Evolutionary conservation across 1,284 basidiomycete genomes (phyloP).

Genomic region (Pyrrhoderma lamaoense): DNA sequence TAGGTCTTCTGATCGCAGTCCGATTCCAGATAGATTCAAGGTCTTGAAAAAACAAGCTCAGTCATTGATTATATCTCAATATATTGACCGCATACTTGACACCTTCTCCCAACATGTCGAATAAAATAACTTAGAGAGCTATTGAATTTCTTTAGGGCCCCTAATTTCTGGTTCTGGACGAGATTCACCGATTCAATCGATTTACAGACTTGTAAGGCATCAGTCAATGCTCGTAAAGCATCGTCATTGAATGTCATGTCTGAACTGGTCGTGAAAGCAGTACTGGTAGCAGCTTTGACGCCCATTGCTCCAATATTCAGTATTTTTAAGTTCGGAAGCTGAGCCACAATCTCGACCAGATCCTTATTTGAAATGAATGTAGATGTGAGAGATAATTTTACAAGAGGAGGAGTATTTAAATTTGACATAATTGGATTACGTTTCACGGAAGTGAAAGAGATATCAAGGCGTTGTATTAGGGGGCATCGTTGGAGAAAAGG

Average conservation of each 20-base stretch:
- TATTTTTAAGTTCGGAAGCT: constrained; percentile 36
- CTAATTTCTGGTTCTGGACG: constrained; percentile 56
- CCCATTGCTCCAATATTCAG: constrained; percentile 59
- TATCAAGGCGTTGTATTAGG: constrained; percentile 45
- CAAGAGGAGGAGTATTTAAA: constrained; percentile 25
- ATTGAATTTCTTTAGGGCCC: constrained; percentile 22
- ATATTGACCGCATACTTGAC: constrained; percentile 47
- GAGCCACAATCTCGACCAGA: constrained; percentile 34
- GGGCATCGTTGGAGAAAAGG: constrained; percentile 41
- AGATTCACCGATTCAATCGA: constrained; percentile 48
- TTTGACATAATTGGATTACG: constrained; percentile 22
- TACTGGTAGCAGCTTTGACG: constrained; percentile 34
- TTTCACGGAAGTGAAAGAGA: constrained; percentile 56
- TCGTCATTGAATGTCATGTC: constrained; percentile 51
- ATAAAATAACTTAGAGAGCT: constrained; percentile 42
- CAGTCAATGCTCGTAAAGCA: constrained; percentile 38
- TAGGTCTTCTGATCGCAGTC: constrained; percentile 47
- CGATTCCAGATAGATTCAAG: constrained; percentile 51
- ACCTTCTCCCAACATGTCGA: constrained; percentile 45
- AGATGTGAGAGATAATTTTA: constrained; percentile 58
- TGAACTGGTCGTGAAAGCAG: constrained; percentile 38
- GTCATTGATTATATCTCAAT: too few relatives aligned
- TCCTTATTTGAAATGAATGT: constrained; percentile 38
- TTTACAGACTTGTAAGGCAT: constrained; percentile 30
- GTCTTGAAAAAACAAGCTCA: constrained; percentile 23